Percentiles rank a stretch among this genome's conserved stretches.
These are phyloP conservation scores for Colletotrichum magnum DNA, from an alignment of 2,329 filamentous ascomycete species.

Conservation along the genomic window DNA sequence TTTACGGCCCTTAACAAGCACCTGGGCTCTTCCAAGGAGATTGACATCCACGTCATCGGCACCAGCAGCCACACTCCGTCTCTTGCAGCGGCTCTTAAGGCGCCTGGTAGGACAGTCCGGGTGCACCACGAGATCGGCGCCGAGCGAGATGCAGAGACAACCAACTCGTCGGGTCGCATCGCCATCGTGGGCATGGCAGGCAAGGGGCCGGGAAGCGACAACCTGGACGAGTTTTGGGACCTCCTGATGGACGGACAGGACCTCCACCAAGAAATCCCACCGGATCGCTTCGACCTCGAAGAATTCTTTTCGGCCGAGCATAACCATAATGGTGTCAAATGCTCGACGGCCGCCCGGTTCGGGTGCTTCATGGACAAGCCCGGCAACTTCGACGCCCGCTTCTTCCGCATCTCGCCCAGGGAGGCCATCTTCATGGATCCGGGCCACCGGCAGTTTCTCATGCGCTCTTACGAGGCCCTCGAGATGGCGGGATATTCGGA, in stretches of 20 bases:
- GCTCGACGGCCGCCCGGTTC: not conserved
- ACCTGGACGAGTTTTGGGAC: conserved; percentile 21
- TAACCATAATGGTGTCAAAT: not conserved
- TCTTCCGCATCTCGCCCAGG: conserved; percentile 53
- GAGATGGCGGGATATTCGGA: conserved; percentile 45
- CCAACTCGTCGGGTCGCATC: not conserved
- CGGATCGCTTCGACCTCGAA: conserved; percentile 11
- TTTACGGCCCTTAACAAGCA: no score
- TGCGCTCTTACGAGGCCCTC: conserved; percentile 52
- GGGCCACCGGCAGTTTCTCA: conserved; percentile 48
- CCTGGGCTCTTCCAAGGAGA: no score
- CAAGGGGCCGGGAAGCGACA: not conserved
- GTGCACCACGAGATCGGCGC: no score
- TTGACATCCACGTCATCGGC: no score
- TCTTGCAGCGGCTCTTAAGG: no score
- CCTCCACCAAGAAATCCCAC: not conserved
- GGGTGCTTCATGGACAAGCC: conserved; percentile 42
- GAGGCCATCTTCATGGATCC: conserved; percentile 51
- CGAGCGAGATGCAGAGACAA: no score
- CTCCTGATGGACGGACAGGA: not conserved
- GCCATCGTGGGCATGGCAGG: conserved; percentile 18
- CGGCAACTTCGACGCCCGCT: conserved; percentile 53
- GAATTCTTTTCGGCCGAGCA: not conserved
- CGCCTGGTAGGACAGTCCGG: no score
- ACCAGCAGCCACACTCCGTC: no score